These are phyloP conservation scores for Gaertneriomyces semiglobifer DNA, from an alignment of 192 early-diverging fungal genomes.

Conservation along the genomic window DNA sequence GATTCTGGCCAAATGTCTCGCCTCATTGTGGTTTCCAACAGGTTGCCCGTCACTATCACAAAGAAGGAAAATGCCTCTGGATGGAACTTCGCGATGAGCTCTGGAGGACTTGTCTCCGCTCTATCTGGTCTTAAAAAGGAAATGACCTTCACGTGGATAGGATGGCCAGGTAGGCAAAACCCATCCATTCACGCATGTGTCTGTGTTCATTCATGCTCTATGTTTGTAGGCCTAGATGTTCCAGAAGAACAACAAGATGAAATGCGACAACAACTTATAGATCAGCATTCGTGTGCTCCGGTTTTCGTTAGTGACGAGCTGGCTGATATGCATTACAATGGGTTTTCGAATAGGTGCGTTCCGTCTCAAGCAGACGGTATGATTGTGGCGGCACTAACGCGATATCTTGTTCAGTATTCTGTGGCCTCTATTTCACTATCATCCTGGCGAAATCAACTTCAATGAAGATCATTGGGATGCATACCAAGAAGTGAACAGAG, in stretches of 20 bases:
- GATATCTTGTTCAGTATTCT: constrained; percentile 65
- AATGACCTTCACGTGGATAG: constrained; percentile 98
- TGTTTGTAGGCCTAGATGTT: constrained; percentile 69
- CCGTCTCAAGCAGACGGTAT: neutral
- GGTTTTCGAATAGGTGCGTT: constrained; percentile 82
- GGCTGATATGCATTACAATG: constrained; percentile 96
- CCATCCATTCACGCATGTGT: neutral
- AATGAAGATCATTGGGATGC: constrained; percentile 92
- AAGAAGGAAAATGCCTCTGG: constrained; percentile 49
- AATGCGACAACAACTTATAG: constrained; percentile 67
- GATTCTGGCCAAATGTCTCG: constrained; percentile 12
- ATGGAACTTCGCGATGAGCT: constrained; percentile 80
- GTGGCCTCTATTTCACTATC: constrained; percentile 99
- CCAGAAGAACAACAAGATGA: constrained; percentile 69
- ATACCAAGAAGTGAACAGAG: constrained; percentile 85
- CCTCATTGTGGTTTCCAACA: constrained; percentile 88
- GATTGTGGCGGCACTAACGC: neutral
- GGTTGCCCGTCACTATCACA: constrained; percentile 88
- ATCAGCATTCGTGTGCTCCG: constrained; percentile 82
- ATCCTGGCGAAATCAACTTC: constrained; percentile 97
- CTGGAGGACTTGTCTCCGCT: constrained; percentile 94
- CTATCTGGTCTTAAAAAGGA: constrained; percentile 89
- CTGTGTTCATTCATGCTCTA: neutral
- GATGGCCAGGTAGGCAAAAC: constrained; percentile 80
- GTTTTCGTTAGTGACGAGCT: constrained; percentile 92